Evolutionary conservation across 257 asterid genomes (phyloP).

Genomic region (Plantago elongata): DNA sequence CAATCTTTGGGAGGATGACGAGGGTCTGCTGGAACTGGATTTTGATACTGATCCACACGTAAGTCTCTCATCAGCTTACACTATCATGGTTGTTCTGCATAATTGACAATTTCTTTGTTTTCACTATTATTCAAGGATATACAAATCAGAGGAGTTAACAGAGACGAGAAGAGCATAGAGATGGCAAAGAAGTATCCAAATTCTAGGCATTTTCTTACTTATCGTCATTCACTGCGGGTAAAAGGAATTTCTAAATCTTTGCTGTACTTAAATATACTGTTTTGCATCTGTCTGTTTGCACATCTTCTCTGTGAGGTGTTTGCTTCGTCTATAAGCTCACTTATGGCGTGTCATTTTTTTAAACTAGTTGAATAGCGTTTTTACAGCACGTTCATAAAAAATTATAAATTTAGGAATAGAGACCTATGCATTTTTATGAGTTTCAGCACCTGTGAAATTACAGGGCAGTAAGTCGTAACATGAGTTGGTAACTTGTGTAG

Average conservation of each 20-base stretch:
- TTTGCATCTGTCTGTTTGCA: too few relatives aligned
- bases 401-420: too few relatives aligned
- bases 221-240: constrained; percentile 92
- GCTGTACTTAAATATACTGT: too few relatives aligned
- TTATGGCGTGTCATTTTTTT: too few relatives aligned
- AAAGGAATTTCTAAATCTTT: constrained; percentile 3
- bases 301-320: too few relatives aligned
- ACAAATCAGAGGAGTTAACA: constrained; percentile 93
- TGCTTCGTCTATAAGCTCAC: too few relatives aligned
- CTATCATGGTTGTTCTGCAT: not conserved
- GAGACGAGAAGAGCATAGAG: constrained; percentile 81
- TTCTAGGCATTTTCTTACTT: constrained; percentile 91
- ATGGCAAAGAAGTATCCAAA: constrained; percentile 83
- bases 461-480: too few relatives aligned
- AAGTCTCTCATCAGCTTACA: constrained; percentile 21
- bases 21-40: constrained; percentile 82
- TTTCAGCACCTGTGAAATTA: too few relatives aligned
- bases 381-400: too few relatives aligned
- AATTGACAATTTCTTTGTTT: constrained; percentile 1
- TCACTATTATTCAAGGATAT: constrained; percentile 57
- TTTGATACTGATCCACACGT: constrained; percentile 80
- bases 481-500: too few relatives aligned
- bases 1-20: constrained; percentile 98
- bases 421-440: too few relatives aligned
- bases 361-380: too few relatives aligned